A percentile compares a stretch with the other conserved stretches of the same genome.
These are phyloP conservation scores for Sicyos edulis DNA, from an alignment of 306 rosid species.

Conservation along the genomic window DNA sequence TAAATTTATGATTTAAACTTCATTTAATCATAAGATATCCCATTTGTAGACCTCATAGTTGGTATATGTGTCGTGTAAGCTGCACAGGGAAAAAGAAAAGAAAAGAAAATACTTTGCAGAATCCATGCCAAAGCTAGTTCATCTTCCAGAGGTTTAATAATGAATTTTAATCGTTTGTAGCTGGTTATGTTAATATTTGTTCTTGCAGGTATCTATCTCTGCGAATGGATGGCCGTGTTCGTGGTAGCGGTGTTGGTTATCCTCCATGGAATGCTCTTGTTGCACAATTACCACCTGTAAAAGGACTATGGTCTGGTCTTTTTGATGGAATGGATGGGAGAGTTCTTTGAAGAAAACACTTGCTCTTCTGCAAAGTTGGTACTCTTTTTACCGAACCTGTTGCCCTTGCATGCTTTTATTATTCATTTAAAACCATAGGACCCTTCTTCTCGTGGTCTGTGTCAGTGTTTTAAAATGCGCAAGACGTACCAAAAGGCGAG, in stretches of 20 bases:
- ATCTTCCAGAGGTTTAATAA: neutral
- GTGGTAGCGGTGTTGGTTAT: slow-evolving; percentile 88
- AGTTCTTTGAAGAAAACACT: slow-evolving; percentile 43
- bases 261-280: slow-evolving; percentile 98
- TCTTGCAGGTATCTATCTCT: slow-evolving; percentile 69
- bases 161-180: neutral
- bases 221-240: slow-evolving; percentile 88
- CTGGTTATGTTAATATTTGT: neutral
- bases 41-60: neutral
- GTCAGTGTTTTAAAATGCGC: no score
- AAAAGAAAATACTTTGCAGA: neutral
- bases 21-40: neutral
- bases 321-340: slow-evolving; percentile 92
- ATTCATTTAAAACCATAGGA: neutral
- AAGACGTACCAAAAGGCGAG: no score
- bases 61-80: neutral
- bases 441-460: neutral
- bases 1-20: no score
- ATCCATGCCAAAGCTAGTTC: neutral
- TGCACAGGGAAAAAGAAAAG: neutral
- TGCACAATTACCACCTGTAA: slow-evolving; percentile 78
- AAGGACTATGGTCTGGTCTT: slow-evolving; percentile 94
- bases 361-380: slow-evolving; percentile 22
- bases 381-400: neutral
- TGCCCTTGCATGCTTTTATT: neutral